A percentile compares a stretch with the other conserved stretches of the same genome.
Conservation (phyloP, 495 filamentous ascomycete genomes). For the Pyrenopolyporus hunteri region DNA sequence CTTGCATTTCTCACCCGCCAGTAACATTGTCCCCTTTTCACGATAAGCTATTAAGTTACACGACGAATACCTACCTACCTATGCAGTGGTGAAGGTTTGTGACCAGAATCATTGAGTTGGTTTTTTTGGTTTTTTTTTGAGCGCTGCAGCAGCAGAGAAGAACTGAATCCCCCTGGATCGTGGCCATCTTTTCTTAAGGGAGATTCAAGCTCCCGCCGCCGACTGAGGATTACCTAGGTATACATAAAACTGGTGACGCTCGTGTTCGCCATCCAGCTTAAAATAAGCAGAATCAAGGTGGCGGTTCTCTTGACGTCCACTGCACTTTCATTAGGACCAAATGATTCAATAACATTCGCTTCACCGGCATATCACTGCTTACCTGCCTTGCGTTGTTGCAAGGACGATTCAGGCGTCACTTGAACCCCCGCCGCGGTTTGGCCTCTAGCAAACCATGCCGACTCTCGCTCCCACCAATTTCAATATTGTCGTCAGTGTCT, state of each 20-base stretch:
- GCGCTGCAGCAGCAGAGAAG: too few relatives aligned
- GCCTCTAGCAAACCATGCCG: slow-evolving; percentile 65
- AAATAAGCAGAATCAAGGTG: slow-evolving; percentile 32
- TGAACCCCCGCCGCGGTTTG: slow-evolving; percentile 22
- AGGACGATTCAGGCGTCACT: slow-evolving; percentile 49
- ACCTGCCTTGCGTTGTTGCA: slow-evolving; percentile 34
- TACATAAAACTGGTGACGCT: slow-evolving; percentile 1
- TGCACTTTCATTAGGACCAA: slow-evolving; percentile 16
- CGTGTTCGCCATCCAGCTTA: not conserved
- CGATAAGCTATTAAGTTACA: not conserved
- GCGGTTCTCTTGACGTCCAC: slow-evolving; percentile 14
- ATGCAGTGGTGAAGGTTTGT: not conserved
- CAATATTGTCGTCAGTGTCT: slow-evolving; percentile 81
- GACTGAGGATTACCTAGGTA: too few relatives aligned
- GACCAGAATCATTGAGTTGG: not conserved
- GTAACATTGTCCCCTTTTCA: not conserved
- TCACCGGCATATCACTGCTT: slow-evolving; percentile 40
- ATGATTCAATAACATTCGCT: slow-evolving; percentile 59
- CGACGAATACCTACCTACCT: too few relatives aligned
- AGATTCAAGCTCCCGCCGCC: not conserved
- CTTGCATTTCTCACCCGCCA: not conserved
- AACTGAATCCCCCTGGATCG: not conserved
- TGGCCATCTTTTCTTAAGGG: not conserved
- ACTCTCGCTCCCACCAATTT: slow-evolving; percentile 80
- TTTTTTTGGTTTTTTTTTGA: not conserved